Conservation (phyloP, 345 rosid genomes). For the Clarkia xantiana region DNA sequence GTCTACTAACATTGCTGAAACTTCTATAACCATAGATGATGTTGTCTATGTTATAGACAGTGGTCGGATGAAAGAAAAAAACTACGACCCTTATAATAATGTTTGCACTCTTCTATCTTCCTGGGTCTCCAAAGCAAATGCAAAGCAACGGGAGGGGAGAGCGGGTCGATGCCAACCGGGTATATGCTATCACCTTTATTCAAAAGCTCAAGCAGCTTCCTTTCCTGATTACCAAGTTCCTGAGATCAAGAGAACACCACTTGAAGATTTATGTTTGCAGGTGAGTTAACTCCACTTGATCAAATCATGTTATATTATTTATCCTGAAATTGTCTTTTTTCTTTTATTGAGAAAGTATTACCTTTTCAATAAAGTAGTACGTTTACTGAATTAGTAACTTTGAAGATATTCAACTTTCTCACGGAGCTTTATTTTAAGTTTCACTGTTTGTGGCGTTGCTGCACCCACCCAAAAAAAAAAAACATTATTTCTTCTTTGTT, state of each 20-base stretch:
- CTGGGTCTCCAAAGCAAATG: constrained; percentile 92
- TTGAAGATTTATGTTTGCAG: constrained; percentile 93
- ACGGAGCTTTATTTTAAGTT: constrained; percentile 7
- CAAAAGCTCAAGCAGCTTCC: constrained; percentile 65
- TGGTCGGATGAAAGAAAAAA: constrained; percentile 94
- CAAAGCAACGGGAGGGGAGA: constrained; percentile 89
- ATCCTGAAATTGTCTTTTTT: neutral
- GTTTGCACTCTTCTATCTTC: constrained; percentile 87
- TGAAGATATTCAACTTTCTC: neutral
- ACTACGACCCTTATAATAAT: constrained; percentile 78
- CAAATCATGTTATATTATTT: constrained; percentile 1
- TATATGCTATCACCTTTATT: constrained; percentile 79
- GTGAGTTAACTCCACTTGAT: constrained; percentile 14
- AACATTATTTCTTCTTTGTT: neutral
- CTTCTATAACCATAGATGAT: constrained; percentile 84
- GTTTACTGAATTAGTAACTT: too few species aligned
- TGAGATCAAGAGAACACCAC: constrained; percentile 84
- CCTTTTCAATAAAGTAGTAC: neutral
- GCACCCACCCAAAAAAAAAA: too few species aligned
- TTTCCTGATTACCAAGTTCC: constrained; percentile 75
- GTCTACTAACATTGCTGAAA: constrained; percentile 89
- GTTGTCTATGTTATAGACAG: constrained; percentile 92
- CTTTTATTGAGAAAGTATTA: neutral
- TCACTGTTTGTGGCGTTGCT: too few species aligned
- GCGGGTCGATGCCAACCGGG: constrained; percentile 98